A percentile compares a stretch with the other conserved stretches of the same genome.
These are phyloP conservation scores for Leccinum fallax DNA, from an alignment of 1,284 basidiomycete genomes.

Conservation along the genomic window DNA sequence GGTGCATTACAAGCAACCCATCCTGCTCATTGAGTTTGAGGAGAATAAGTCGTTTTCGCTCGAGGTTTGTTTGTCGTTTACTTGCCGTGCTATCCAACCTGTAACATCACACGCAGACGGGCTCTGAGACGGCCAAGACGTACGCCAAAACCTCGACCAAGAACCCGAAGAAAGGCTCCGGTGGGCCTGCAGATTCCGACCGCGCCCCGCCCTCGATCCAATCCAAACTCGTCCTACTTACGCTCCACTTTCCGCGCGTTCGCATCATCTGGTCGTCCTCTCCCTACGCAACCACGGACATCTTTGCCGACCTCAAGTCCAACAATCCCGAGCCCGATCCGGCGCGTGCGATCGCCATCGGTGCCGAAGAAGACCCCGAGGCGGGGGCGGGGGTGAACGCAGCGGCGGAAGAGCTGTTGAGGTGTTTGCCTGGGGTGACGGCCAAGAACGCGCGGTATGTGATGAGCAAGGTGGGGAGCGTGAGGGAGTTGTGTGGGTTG, in stretches of 20 bases:
- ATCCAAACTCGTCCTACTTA: conserved; percentile 89
- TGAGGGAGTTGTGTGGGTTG: conserved; percentile 79
- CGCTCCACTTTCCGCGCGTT: conserved; percentile 87
- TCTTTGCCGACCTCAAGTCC: conserved; percentile 92
- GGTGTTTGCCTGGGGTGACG: conserved; percentile 77
- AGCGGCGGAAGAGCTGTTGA: conserved; percentile 75
- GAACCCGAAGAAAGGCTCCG: conserved; percentile 53
- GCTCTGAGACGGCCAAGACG: conserved; percentile 63
- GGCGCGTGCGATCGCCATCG: conserved; percentile 72
- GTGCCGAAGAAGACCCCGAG: conserved; percentile 74
- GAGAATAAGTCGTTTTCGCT: conserved; percentile 95
- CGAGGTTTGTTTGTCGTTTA: conserved; percentile 54
- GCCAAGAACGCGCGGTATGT: conserved; percentile 87
- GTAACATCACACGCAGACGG: conserved; percentile 40
- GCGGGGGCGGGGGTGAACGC: conserved; percentile 68
- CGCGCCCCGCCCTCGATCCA: conserved; percentile 64
- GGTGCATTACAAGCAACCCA: conserved; percentile 91
- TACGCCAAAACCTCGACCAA: conserved; percentile 58
- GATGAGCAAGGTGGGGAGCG: conserved; percentile 76
- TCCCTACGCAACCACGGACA: conserved; percentile 88
- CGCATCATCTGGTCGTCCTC: conserved; percentile 98
- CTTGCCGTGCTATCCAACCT: conserved; percentile 3
- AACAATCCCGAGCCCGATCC: conserved; percentile 85
- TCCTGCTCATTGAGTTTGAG: conserved; percentile 98
- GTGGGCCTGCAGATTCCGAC: conserved; percentile 42